Conservation (phyloP, 805 yeast species). For the Lachancea dasiensis region DNA sequence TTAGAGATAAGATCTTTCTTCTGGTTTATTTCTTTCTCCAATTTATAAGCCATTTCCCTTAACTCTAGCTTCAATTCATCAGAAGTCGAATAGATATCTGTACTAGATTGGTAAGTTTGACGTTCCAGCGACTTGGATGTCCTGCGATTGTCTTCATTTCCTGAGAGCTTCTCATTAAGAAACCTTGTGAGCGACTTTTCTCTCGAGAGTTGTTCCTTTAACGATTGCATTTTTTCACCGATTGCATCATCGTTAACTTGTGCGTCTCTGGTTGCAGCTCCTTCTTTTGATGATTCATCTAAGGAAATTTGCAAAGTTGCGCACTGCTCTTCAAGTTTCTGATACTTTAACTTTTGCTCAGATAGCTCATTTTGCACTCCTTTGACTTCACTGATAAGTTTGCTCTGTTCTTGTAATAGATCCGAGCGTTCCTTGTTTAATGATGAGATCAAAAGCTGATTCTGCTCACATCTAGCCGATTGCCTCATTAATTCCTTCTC, state of each 20-base stretch:
- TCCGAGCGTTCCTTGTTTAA: conserved; percentile 31
- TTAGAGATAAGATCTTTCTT: conserved; percentile 48
- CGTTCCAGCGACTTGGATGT: conserved; percentile 23
- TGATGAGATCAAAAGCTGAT: conserved; percentile 23
- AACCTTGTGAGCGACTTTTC: conserved; percentile 29
- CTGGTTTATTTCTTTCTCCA: conserved; percentile 41
- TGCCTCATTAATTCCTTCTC: conserved; percentile 32
- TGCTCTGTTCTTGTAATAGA: conserved; percentile 26
- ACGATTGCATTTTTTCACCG: conserved; percentile 22
- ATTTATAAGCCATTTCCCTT: conserved; percentile 44
- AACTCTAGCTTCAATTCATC: conserved; percentile 45
- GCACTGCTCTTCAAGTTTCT: conserved; percentile 40
- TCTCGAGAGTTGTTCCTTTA: conserved; percentile 40
- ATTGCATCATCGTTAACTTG: conserved; percentile 33
- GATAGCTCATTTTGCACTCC: conserved; percentile 24
- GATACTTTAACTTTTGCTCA: conserved; percentile 22
- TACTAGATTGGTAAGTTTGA: conserved; percentile 15
- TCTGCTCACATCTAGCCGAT: conserved; percentile 23
- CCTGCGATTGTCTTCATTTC: conserved; percentile 21
- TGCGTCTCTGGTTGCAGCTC: conserved; percentile 27
- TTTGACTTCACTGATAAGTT: conserved; percentile 25
- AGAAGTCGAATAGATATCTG: conserved; percentile 33
- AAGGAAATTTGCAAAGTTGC: conserved; percentile 23
- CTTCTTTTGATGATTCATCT: background rate
- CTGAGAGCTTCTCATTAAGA: conserved; percentile 27